Evolutionary conservation across 805 yeast species (phyloP), one percentile per base, ranked within the genome.

Genomic region (Candida qinlingensis): DNA sequence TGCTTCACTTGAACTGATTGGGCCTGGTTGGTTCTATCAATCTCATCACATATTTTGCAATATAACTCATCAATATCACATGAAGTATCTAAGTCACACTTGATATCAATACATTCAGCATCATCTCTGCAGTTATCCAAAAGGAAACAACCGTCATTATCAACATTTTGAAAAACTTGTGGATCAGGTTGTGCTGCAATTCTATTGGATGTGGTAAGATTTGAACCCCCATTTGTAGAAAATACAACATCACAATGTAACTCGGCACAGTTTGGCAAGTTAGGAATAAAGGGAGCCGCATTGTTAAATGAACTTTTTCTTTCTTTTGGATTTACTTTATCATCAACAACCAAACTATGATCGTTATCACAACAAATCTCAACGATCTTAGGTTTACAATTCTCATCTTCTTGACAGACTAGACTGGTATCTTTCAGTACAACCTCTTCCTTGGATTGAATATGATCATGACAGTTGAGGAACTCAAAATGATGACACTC

Each of bases 401-500:
- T 50, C 47, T 65, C 64, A 51, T 52, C 56, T 38, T 51, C 58
- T 10, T 52, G 58, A 58, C 59, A 61, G 2, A 44, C 41, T 19
- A 56, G 11, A 26, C 34, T 39, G 5, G 55, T 44, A 33, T 52
- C 51, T 40, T 61, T 62, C 7, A 51, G 35, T 2, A 55, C 47
- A n/a, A 46, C 42, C 38, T 43, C 44, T 4, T 50, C 51, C 42
- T 47, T 52, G 5, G 46, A 27, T 26, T 45, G 51, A 19, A 35
- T 13, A 27, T 50, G 66, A 34, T 63, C 64, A 51, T 67, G 71
- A 49, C 68, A 66, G 49, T 72, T 70, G 36, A 70, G 57, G 43
- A 69, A 71, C 53, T 72, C 74, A 51, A 72, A 71, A 55, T 69
- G 73, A 42, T 69, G 67, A 52, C 73, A 67, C 31, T 69, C 74